phyloP scores from a whole-genome alignment of 208 protist species.

The Acanthamoeba healyi region DNA sequence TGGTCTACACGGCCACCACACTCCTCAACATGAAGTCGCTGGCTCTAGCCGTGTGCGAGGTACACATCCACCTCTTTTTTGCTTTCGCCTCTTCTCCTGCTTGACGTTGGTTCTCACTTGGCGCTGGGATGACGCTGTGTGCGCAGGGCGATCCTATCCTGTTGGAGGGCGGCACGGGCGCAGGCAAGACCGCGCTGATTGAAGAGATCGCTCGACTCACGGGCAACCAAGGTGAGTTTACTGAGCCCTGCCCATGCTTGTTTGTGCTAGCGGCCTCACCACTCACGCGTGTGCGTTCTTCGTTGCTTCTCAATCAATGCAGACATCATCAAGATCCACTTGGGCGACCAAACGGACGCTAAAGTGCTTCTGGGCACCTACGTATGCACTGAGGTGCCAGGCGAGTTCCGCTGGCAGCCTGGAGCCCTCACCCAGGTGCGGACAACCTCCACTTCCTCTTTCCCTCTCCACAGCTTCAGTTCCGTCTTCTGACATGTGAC shows the following conservation, averaged over 20 bases:
- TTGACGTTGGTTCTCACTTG: too few relatives aligned
- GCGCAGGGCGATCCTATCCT: slow-evolving; percentile 85
- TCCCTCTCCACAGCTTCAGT: background rate
- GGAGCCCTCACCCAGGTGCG: slow-evolving; percentile 96
- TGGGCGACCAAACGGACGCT: slow-evolving; percentile 98
- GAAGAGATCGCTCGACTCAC: slow-evolving; percentile 90
- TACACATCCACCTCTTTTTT: background rate
- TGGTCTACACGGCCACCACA: slow-evolving; percentile 71
- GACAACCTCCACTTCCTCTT: too few relatives aligned
- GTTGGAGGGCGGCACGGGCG: slow-evolving; percentile 92
- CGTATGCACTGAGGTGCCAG: slow-evolving; percentile 97
- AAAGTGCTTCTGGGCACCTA: slow-evolving; percentile 99
- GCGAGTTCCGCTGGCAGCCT: slow-evolving; percentile 98
- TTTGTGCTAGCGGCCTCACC: background rate
- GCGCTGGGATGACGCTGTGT: background rate
- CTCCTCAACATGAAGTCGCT: slow-evolving; percentile 74
- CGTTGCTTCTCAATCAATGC: too few relatives aligned
- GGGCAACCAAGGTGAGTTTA: slow-evolving; percentile 78
- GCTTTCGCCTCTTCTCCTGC: background rate
- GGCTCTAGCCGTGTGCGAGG: slow-evolving; percentile 73
- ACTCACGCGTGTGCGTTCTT: too few relatives aligned
- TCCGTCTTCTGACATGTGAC: background rate
- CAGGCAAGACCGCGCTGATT: slow-evolving; percentile 94
- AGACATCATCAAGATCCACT: slow-evolving; percentile 90
- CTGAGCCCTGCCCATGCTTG: too few relatives aligned